Evolutionary conservation across 352 stramenopile genomes (phyloP), one percentile per base, ranked within the genome.

Genomic region (Globisporangium rhizosaccharum): DNA sequence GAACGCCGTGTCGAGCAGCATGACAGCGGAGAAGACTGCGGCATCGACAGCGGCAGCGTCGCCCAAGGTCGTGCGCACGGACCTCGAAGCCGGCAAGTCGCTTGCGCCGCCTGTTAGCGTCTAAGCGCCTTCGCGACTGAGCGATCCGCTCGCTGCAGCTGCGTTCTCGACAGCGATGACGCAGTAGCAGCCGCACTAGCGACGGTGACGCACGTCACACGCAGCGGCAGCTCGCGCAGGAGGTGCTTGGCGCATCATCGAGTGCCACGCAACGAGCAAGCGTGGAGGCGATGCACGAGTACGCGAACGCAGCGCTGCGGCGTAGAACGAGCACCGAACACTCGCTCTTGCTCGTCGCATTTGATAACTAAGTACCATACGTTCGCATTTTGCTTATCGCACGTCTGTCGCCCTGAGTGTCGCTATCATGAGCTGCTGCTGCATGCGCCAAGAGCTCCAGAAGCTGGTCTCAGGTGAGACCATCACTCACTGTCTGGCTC

Each of bases 101-200:
- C 60, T 89, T 42, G 76, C 80, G 51, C 72, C 82, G 41, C 78
- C 78, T 18, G 82, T 92, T 51, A 89, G 78, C 61, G 79, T 92
- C 47, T 90, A 84, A 58, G 49, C 39, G 53, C 10, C 5, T 18
- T 15, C 9, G 46, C 11, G 20, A 51, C 39, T 36, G 30, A 36
- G 30, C 30, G 30, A 36, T 8, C 30, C 8, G 30, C 30, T 36
- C 30, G 30, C 30, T 36, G 30, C 8, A 4, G 30, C 30, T 36
- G 30, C 12, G 12, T 45, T 12, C 1, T 14, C 23, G 17, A 3
- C 12, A 9, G 39, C 39, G 17, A 45, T 12, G 39, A 45, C 39
- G 39, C 39, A 45, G 39, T 18, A 4, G 17, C 39, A 23, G 23
- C 23, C 23, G 23, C 23, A 23, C 23, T 23, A 44, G 39, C 11